Evolutionary conservation across 1,284 basidiomycete genomes (phyloP).

Genomic region (Caloboletus firmus): DNA sequence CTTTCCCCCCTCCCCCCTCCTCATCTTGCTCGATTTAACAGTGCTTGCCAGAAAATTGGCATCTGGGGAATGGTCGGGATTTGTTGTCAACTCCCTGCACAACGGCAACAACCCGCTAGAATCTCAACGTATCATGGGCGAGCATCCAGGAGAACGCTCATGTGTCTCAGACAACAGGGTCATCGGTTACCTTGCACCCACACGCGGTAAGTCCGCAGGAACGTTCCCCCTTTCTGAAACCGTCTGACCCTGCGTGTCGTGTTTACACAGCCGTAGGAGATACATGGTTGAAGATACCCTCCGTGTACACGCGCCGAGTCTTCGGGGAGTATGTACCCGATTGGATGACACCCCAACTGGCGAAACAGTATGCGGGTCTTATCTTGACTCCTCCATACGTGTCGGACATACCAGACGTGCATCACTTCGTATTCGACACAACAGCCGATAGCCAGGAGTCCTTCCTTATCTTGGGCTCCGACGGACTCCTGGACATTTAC

Average conservation of each 20-base stretch:
- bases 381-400: conserved; percentile 62
- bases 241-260: conserved; percentile 26
- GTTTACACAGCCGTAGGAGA: conserved; percentile 56
- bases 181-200: conserved; percentile 64
- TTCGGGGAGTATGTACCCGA: conserved; percentile 51
- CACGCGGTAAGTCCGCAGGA: conserved; percentile 49
- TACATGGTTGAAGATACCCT: conserved; percentile 60
- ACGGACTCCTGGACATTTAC: conserved; percentile 58
- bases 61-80: conserved; percentile 43
- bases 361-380: conserved; percentile 45
- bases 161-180: conserved; percentile 54
- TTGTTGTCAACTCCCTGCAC: conserved; percentile 52
- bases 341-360: conserved; percentile 43
- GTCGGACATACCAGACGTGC: conserved; percentile 51
- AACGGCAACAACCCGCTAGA: conserved; percentile 54
- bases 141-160: conserved; percentile 56
- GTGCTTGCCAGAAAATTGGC: conserved; percentile 48
- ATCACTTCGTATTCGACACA: conserved; percentile 39
- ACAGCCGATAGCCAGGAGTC: conserved; percentile 20
- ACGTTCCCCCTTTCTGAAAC: background rate
- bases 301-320: conserved; percentile 52
- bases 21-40: conserved; percentile 22
- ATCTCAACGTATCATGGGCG: conserved; percentile 45
- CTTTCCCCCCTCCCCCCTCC: conserved; percentile 1
- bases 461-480: conserved; percentile 54